Conservation (phyloP, 179 eudicot genomes). For the Spinacia oleracea region DNA sequence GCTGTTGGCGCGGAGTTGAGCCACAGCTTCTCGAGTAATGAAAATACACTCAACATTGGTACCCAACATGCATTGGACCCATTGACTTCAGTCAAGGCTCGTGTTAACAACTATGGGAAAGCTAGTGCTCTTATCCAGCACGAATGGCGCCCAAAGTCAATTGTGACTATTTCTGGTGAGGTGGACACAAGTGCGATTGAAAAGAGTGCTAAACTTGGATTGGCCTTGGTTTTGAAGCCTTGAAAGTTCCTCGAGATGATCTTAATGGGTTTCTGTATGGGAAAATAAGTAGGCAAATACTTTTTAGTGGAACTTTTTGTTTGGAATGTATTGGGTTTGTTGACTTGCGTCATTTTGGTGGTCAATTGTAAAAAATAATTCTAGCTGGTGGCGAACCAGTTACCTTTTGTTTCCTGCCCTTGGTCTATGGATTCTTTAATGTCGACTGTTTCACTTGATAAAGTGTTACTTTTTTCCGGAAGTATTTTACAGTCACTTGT, state of each 20-base stretch:
- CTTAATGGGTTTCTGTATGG: conserved; percentile 14
- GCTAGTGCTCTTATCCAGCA: conserved; percentile 92
- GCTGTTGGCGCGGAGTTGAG: conserved; percentile 93
- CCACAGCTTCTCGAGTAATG: conserved; percentile 78
- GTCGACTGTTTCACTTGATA: not conserved
- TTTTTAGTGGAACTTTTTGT: conserved; percentile 9
- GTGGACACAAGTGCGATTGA: conserved; percentile 89
- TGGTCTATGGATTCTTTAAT: conserved; percentile 16
- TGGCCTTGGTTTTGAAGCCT: conserved; percentile 82
- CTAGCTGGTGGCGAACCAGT: conserved; percentile 31
- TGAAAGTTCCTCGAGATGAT: conserved; percentile 32
- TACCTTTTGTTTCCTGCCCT: conserved; percentile 12
- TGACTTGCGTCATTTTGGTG: conserved; percentile 26
- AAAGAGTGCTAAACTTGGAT: conserved; percentile 87
- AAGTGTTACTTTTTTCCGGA: not conserved
- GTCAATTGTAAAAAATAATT: conserved; percentile 38
- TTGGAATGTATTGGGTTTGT: conserved; percentile 22
- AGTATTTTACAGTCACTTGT: too few species aligned
- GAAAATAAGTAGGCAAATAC: conserved; percentile 38
- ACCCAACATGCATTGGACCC: conserved; percentile 82
- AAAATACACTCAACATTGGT: conserved; percentile 79
- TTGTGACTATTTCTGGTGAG: conserved; percentile 84
- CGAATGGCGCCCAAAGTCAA: conserved; percentile 81
- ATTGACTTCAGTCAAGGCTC: conserved; percentile 73
- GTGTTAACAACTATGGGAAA: conserved; percentile 77